Base-by-base conservation (phyloP, 2,329 filamentous ascomycete genomes). In the Hypoxylon sp. region DNA sequence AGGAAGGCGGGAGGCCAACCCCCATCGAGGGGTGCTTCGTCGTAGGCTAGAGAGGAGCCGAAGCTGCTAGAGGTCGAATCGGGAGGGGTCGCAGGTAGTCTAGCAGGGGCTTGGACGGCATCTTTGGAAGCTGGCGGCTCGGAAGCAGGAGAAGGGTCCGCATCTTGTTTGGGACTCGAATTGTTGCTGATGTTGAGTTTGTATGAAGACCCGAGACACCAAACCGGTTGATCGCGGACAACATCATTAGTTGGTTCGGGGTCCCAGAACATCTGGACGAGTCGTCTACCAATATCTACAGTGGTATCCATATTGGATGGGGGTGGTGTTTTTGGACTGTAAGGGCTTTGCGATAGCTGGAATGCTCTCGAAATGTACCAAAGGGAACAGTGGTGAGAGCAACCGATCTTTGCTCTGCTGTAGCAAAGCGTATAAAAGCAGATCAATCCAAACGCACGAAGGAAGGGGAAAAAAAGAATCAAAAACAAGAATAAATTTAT, bases 201-300 rank as follows among this genome's bases (percentile, higher is more conserved):
- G 62, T 84, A 84, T 21, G 73, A 75, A 46, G 72, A 71, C 23
- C 82, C 82, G 5, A 97, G 78, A 66, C 91, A 95, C 92, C 93
- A 97, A 56, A 96, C 89, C 8, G 89, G 84, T 23, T 83, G 78
- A 57, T 86, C 79, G 26, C 81, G 78, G 51, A 75, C 70, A 49
- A 85, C 78, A 68, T 96, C 86, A 73, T 97, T 96, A 57, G 82
- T 84, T 4, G 91, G 92, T 59, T 92, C 86, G 0, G 91, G 91
- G 63, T 97, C 92, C 88, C 91, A 96, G 67, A 97, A 87, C 75
- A 90, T 91, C 73, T 93, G 89, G 53, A 97, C 87, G 63, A 97
- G 85, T 58, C 89, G 88, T 62, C 89, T 87, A 62, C 89, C 83
- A 53, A 95, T 76, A 66, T 96, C 90, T 47, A 89, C 83, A 49